phyloP scores from a whole-genome alignment of 306 rosid genomes.

The Cicer judaicum region DNA sequence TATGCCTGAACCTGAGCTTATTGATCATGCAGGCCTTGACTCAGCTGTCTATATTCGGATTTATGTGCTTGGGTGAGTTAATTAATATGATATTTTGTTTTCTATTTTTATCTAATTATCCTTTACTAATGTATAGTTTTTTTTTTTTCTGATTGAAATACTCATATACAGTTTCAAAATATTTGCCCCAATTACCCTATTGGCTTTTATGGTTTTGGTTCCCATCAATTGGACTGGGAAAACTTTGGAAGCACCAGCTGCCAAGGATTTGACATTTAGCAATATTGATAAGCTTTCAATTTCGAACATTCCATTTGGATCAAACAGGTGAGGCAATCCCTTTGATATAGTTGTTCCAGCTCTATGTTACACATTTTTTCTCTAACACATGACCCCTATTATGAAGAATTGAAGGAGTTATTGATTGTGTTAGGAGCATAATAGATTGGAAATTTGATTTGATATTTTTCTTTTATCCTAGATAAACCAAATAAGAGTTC shows the following conservation, averaged over 20 bases:
- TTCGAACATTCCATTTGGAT: conserved; percentile 80
- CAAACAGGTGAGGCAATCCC: conserved; percentile 59
- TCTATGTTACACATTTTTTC: conserved; percentile 6
- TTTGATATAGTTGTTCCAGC: not conserved
- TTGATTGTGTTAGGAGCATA: conserved; percentile 15
- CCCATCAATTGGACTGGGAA: conserved; percentile 82
- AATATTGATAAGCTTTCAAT: conserved; percentile 83
- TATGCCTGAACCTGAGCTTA: conserved; percentile 93
- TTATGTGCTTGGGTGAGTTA: conserved; percentile 79
- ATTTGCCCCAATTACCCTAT: conserved; percentile 68
- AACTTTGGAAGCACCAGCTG: conserved; percentile 48
- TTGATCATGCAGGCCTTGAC: conserved; percentile 92
- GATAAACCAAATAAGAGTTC: conserved; percentile 13
- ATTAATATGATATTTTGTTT: not conserved
- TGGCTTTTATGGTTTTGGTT: conserved; percentile 72
- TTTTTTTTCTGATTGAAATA: conserved; percentile 24
- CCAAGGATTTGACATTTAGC: conserved; percentile 61
- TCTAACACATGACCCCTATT: conserved; percentile 10
- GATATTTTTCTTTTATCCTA: conserved; percentile 2
- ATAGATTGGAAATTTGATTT: conserved; percentile 13
- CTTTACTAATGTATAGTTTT: conserved; percentile 19
- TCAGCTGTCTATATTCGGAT: conserved; percentile 84
- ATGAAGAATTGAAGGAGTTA: conserved; percentile 21
- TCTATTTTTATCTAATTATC: conserved; percentile 24
- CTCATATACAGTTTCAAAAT: conserved; percentile 68